Evolutionary conservation across 306 rosid species (phyloP), one percentile per base, ranked within the genome.

Genomic region (Acacia confusa): DNA sequence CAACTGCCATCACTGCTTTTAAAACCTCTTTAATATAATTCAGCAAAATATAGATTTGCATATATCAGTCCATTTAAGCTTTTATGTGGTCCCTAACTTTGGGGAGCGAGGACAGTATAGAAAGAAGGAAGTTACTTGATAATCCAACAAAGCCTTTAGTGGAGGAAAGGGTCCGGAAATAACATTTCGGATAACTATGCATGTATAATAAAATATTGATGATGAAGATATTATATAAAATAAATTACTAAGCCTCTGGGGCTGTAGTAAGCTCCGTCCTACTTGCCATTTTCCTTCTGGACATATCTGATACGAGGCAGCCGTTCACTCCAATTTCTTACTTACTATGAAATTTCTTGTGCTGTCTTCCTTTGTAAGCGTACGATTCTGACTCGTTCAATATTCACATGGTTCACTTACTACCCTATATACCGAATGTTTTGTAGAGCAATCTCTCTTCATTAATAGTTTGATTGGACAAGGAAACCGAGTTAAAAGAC

Each of bases 261-360:
- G 25, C 60, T 65, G 82, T 63, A 55, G 83, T 32, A 67, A 74
- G 41, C 60, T 74, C 83, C 86, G 80, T 55, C 78, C 36, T 57
- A 48, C 36, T 74, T 38, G 78, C 38, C 78, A n/a, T 14, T 8
- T 60, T 15, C 68, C 66, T 36, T 6, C 58, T 28, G 60, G 32
- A 63, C 9, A 32, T 65, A 65, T 71, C 40, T 45, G n/a, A 24
- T 36, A 44, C 27, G 24, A 25, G 16, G 58, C 4, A 2, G 71
- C 32, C 25, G 64, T 63, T 64, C 38, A 44, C 36, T 27, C 28
- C 28, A 83, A 52, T 48, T 40, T 76, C 63, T 28, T 27, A 15
- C 25, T 16, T 16, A 25, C 15, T 43, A 16, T 25, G 32, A 64
- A 61, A 20, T 36, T 47, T 72, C 44, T 70, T 34, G 61, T 82